Base-by-base conservation (phyloP, 495 filamentous ascomycete species). In the Daldinia childiae region DNA sequence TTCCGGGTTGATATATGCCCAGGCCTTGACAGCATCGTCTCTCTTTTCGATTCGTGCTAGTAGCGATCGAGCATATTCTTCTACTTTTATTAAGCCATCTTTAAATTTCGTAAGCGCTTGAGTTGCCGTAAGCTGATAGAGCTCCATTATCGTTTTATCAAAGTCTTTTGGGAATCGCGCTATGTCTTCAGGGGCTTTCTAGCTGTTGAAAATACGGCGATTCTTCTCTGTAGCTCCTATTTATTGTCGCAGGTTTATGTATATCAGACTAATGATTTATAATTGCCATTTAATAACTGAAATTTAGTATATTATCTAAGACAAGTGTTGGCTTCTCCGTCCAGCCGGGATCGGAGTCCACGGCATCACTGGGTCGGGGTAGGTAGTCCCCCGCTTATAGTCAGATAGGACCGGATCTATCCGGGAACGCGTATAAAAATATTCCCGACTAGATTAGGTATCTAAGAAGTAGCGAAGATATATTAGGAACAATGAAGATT, bases 31-130 rank as follows among this genome's bases (percentile, higher is more conserved):
- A 4, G 65, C 71, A 48, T 62, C 41, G 58, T 89, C 86, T 38
- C 87, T 79, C 58, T 74, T 57, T 17, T 80, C 74, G 66, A 88
- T 85, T 19, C 84, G 84, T 4, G 72, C 19, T 11, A 90, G 82
- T 2, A 90, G 79, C 0, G 86, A 85, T 27, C 79, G 78, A 4
- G 82, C 86, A 74, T 89, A 88, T 36, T 80, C 76, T 68, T 86
- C 83, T 0, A 86, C 82, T 1, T 82, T 85, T 5, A 87, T 61
- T 4, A 78, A 58, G 1, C 77, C 78, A 14, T 72, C 69, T 64
- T 69, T 76, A 38, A 85, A 69, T 26, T 73, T 73, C 7, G 76
- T 62, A 12, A 82, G 73, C 7, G 74, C 79, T 69, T 83, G 67
- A 11, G 73, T 78, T 38, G 82, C 83, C 1, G 79, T 82, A 4